Evolutionary conservation across 805 yeast species (phyloP).

Genomic region (Sungouiozyma intestinalis): DNA sequence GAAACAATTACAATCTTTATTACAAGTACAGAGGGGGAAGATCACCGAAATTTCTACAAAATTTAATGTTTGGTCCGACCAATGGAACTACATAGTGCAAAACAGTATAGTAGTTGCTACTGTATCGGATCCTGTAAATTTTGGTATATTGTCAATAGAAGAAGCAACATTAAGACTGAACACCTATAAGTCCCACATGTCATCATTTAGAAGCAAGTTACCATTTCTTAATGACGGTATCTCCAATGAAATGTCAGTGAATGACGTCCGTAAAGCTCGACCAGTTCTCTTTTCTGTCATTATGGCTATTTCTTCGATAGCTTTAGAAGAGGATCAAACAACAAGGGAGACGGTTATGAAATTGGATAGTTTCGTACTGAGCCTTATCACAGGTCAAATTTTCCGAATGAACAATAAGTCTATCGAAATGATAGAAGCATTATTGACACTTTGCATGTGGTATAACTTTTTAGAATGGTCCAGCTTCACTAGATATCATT

Average conservation of each 20-base stretch:
- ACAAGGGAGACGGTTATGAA: constrained; percentile 35
- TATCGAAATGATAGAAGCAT: constrained; percentile 52
- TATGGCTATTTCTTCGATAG: constrained; percentile 48
- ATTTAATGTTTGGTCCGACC: constrained; percentile 31
- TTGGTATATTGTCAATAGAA: constrained; percentile 45
- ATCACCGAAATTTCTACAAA: constrained; percentile 36
- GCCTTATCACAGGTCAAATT: constrained; percentile 45
- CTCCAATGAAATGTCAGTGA: constrained; percentile 35
- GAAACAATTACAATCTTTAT: constrained; percentile 18
- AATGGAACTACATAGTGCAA: constrained; percentile 38
- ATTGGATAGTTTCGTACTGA: constrained; percentile 44
- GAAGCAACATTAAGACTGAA: constrained; percentile 50
- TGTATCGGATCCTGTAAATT: constrained; percentile 42
- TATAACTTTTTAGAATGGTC: constrained; percentile 77
- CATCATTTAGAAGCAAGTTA: constrained; percentile 34
- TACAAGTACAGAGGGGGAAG: constrained; percentile 19
- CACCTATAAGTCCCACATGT: constrained; percentile 33
- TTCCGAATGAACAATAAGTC: constrained; percentile 62
- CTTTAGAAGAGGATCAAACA: constrained; percentile 24
- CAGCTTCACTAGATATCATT: constrained; percentile 66
- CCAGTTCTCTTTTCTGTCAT: constrained; percentile 59
- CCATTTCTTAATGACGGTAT: constrained; percentile 45
- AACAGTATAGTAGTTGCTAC: constrained; percentile 35
- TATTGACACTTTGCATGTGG: constrained; percentile 61
- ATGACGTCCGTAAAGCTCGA: constrained; percentile 36